Evolutionary conservation across 257 asterid genomes (phyloP), one percentile per base, ranked within the genome.

Genomic region (Oldenlandia corymbosa): DNA sequence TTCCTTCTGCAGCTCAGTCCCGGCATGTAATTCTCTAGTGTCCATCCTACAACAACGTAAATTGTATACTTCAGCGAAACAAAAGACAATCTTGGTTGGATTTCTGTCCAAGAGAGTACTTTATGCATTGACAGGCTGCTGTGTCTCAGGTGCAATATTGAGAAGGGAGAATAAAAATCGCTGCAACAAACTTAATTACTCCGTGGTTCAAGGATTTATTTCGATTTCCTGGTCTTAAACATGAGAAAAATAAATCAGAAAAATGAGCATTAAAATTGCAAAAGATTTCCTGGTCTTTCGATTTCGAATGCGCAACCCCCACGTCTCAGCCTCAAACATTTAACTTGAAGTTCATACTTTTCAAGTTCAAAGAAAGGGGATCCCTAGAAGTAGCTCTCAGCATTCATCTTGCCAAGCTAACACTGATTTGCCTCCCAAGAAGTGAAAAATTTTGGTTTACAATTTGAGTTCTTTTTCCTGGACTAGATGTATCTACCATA

Each of bases 1-100:
- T 83, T 88, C 93, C 76, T 81, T 78, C 56, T 69, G 56, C 50
- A 88, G 75, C 76, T 88, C 96, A 73, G 75, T 78, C 28, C 96
- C 91, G 28, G 78, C 95, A 42, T 51, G 43, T 77, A 88, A 62
- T 69, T 52, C 73, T 41, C 74, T 84, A 43, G 60, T 64, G 30
- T 61, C 70, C 36, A 71, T 52, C 81, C 90, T 87, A 74, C 55
- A 63, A 68, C 56, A 42, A 62, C 12, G 48, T 41, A 17, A 50
- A 52, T n/a, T 20, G 20, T 36, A 46, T 4, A 3, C n/a, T n/a
- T 31, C 50, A 20, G 18, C 18, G 32, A 57, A 0, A 20, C 18
- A n/a, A 1, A 47, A 11, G n/a, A n/a, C n/a, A n/a, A n/a, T n/a
- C n/a, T n/a, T n/a, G n/a, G n/a, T n/a, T n/a, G n/a, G n/a, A n/a